Conservation (phyloP, 2,329 filamentous ascomycete species). For the Drechslerella stenobrocha region DNA sequence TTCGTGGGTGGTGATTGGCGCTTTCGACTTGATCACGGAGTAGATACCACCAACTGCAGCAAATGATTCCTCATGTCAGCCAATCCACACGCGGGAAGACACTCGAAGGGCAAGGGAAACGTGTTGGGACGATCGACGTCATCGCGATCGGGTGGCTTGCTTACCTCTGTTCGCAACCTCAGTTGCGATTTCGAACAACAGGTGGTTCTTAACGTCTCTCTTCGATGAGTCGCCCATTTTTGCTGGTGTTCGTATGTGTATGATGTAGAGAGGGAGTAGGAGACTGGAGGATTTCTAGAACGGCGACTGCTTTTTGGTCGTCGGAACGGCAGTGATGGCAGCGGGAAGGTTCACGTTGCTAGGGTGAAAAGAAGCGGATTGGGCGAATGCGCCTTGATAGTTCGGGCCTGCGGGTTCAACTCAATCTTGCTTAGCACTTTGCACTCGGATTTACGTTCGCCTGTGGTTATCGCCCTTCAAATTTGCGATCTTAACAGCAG, state of each 20-base stretch:
- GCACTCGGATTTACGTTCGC: neutral
- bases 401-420: slow-evolving; percentile 1
- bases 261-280: slow-evolving; percentile 6
- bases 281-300: neutral
- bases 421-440: slow-evolving; percentile 1
- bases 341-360: slow-evolving; percentile 8
- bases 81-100: slow-evolving; percentile 44
- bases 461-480: slow-evolving; percentile 1
- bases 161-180: slow-evolving; percentile 95
- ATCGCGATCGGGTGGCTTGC: slow-evolving; percentile 50
- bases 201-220: slow-evolving; percentile 86
- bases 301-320: neutral
- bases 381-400: slow-evolving; percentile 5
- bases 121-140: slow-evolving; percentile 42
- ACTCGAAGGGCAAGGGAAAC: slow-evolving; percentile 27
- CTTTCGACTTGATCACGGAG: slow-evolving; percentile 98
- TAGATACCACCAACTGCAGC: slow-evolving; percentile 90
- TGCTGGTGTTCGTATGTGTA: slow-evolving; percentile 11
- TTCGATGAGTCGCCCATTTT: slow-evolving; percentile 49
- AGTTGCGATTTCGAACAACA: slow-evolving; percentile 94
- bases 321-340: slow-evolving; percentile 1
- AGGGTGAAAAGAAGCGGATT: slow-evolving; percentile 3
- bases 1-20: slow-evolving; percentile 93
- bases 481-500: slow-evolving; percentile 9
- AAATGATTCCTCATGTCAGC: slow-evolving; percentile 22